Evolutionary conservation across 805 yeast species (phyloP), one percentile per base, ranked within the genome.

Genomic region (Jamesozyma spencerorum): DNA sequence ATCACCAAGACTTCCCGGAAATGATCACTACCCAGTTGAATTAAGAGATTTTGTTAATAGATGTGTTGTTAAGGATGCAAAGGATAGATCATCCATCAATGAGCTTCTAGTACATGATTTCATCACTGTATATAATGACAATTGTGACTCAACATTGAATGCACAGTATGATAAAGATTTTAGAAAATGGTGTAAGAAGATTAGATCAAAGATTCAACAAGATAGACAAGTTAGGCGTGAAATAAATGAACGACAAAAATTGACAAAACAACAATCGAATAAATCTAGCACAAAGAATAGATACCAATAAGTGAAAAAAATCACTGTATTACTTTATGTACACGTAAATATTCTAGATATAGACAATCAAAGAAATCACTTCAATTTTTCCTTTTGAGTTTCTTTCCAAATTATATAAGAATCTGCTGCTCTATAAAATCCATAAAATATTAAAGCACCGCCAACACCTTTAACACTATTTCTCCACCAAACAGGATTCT

Each of bases 21-120:
- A 46, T 49, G 41, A 29, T 5, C 58, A 26, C 50, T 68, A 45
- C 49, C 55, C 50, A 62, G 70, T 41, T 53, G 75, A 51, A 28
- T 65, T 88, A 47, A 73, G 85, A 47, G 69, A 70, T 37, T 85
- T 88, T 57, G 81, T 90, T 14, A 80, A 78, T 46, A 63, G 72
- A 31, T 88, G 97, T 53, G 68, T 87, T 53, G 69, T 75, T 34
- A 85, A 81, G 55, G 87, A 82, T 46, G 85, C 79, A 34, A 51
- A 55, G 10, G 72, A 69, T 39, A 69, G 98, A 44, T 77, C 83
- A 18, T 77, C 81, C 0, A 94, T 95, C 0, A 72, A 74, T 48
- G 86, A 83, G 34, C 62, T 92, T 19, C 63, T 83, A 41, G 22
- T 54, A 43, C 67, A 66, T 57, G 54, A 60, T 40, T 52, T 63